These are phyloP conservation scores for Mucor velutinosus DNA, from an alignment of 371 early-diverging fungal genomes.

Conservation along the genomic window DNA sequence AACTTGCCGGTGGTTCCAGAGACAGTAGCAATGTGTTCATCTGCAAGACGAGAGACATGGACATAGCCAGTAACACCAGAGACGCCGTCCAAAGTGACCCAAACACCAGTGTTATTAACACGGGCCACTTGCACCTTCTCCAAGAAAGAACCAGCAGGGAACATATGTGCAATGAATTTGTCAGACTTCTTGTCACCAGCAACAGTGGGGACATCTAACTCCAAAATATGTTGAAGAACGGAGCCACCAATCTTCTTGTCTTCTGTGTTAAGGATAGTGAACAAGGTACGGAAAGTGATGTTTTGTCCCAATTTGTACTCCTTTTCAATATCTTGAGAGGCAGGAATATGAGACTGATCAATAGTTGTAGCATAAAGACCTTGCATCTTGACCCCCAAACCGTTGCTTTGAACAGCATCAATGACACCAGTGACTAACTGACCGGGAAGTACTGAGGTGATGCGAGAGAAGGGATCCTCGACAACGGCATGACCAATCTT, in stretches of 20 bases:
- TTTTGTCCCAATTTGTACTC: constrained; percentile 56
- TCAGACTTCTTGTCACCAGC: constrained; percentile 20
- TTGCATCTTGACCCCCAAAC: constrained; percentile 67
- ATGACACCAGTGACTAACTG: constrained; percentile 59
- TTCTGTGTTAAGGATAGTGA: constrained; percentile 54
- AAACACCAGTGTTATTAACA: constrained; percentile 55
- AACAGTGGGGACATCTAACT: constrained; percentile 26
- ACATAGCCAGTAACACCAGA: constrained; percentile 61
- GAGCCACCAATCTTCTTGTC: constrained; percentile 67
- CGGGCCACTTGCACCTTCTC: constrained; percentile 61
- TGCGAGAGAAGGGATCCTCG: constrained; percentile 51
- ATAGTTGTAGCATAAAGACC: constrained; percentile 68
- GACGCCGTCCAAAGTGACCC: constrained; percentile 54
- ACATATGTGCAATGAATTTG: constrained; percentile 28
- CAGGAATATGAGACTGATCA: constrained; percentile 58
- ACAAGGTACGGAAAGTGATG: constrained; percentile 68
- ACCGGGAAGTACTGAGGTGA: constrained; percentile 69
- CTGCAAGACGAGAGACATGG: constrained; percentile 74
- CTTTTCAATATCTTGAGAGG: constrained; percentile 44
- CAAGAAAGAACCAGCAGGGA: constrained; percentile 64
- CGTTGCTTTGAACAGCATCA: constrained; percentile 55
- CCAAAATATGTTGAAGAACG: constrained; percentile 52
- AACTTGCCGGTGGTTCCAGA: constrained; percentile 60
- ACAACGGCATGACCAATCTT: constrained; percentile 55
- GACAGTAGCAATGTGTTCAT: constrained; percentile 57